These are phyloP conservation scores for Fusarium vanettenii DNA, from an alignment of 2,329 filamentous ascomycete species.

Conservation along the genomic window DNA sequence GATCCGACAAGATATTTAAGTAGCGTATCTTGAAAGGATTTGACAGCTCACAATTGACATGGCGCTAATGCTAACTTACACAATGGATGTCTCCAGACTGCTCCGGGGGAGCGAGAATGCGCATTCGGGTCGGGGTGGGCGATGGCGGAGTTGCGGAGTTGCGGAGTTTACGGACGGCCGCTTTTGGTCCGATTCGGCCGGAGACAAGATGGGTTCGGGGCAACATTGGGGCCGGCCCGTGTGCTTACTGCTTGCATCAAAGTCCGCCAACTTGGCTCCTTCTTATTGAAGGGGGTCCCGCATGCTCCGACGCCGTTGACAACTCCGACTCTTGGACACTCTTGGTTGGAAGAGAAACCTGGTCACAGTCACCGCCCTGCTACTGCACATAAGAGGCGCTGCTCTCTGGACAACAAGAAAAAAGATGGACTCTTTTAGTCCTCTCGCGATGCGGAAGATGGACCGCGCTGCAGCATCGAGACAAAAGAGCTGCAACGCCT, in stretches of 20 bases:
- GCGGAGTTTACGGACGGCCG: constrained; percentile 39
- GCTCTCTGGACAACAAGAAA: background rate
- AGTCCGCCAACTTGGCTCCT: constrained; percentile 10
- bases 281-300: constrained; percentile 3
- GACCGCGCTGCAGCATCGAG: constrained; percentile 55
- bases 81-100: background rate
- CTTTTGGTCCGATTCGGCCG: constrained; percentile 22
- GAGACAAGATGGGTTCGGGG: constrained; percentile 7
- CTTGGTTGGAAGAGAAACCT: constrained; percentile 9
- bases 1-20: constrained; percentile 24
- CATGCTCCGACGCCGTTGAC: constrained; percentile 23
- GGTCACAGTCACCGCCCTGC: background rate
- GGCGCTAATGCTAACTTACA: background rate
- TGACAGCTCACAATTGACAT: constrained; percentile 1
- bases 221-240: constrained; percentile 31
- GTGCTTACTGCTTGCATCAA: constrained; percentile 26
- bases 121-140: background rate
- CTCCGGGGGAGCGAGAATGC: background rate
- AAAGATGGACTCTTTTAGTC: constrained; percentile 41
- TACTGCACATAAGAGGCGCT: constrained; percentile 6
- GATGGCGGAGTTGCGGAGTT: constrained; percentile 47
- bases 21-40: background rate
- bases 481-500: constrained; percentile 63
- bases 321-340: constrained; percentile 20
- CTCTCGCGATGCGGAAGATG: constrained; percentile 44